These are phyloP conservation scores for Talinum fruticosum DNA, from an alignment of 148 eudicot genomes.

Conservation along the genomic window DNA sequence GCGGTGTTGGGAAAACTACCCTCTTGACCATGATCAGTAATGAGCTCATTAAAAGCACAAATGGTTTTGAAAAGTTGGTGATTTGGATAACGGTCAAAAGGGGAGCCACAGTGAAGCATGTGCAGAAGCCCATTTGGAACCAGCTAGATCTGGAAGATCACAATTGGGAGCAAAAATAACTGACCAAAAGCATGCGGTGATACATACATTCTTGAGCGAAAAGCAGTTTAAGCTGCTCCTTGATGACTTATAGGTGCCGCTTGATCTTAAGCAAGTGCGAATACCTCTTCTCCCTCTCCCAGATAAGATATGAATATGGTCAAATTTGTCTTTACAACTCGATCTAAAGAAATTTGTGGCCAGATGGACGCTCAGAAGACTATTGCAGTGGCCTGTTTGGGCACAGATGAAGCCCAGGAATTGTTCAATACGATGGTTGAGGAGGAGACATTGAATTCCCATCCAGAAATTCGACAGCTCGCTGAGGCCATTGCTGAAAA, in stretches of 20 bases:
- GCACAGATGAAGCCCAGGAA: conserved; percentile 19
- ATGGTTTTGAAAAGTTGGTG: conserved; percentile 33
- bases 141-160: conserved; percentile 15
- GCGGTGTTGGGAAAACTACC: conserved; percentile 57
- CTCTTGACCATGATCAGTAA: conserved; percentile 41
- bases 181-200: conserved; percentile 17
- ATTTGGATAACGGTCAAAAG: conserved; percentile 38
- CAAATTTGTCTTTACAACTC: conserved; percentile 32
- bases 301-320: not conserved
- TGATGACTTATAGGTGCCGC: conserved; percentile 38
- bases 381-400: conserved; percentile 31
- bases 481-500: conserved; percentile 21
- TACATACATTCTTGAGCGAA: conserved; percentile 26
- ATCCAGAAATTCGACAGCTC: conserved; percentile 15
- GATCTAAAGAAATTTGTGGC: conserved; percentile 28
- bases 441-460: conserved; percentile 11
- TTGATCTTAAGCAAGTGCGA: conserved; percentile 35
- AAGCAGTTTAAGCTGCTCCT: conserved; percentile 31
- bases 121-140: conserved; percentile 33
- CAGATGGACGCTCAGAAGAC: conserved; percentile 35
- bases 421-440: conserved; percentile 31
- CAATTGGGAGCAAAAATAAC: conserved; percentile 26
- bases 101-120: conserved; percentile 24
- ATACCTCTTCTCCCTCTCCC: conserved; percentile 37
- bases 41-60: conserved; percentile 2